A percentile compares a stretch with the other conserved stretches of the same genome.
Evolutionary conservation across 1,284 basidiomycete species (phyloP).

Genomic region (Fereydounia khargensis): DNA sequence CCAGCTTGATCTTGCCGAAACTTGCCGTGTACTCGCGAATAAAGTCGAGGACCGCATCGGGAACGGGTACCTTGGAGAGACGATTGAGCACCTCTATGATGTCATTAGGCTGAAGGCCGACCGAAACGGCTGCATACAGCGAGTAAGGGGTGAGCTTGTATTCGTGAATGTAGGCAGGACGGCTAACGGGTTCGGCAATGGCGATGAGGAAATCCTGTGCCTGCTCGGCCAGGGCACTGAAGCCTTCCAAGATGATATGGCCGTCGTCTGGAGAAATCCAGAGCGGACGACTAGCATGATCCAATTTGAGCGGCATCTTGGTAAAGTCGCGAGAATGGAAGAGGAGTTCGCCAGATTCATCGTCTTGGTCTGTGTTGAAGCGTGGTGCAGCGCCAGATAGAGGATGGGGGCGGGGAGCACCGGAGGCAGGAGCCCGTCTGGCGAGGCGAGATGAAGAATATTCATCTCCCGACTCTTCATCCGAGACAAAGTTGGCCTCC

Average conservation of each 20-base stretch:
- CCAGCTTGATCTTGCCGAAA: slow-evolving; percentile 57
- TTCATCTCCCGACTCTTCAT: slow-evolving; percentile 31
- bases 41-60: slow-evolving; percentile 49
- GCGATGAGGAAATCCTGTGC: slow-evolving; percentile 98
- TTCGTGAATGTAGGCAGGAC: slow-evolving; percentile 96
- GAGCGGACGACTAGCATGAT: slow-evolving; percentile 49
- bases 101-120: slow-evolving; percentile 94
- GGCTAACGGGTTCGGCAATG: slow-evolving; percentile 97
- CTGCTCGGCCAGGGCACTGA: slow-evolving; percentile 83
- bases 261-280: slow-evolving; percentile 56
- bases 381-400: slow-evolving; percentile 27
- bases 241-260: slow-evolving; percentile 56
- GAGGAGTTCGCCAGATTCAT: slow-evolving; percentile 64
- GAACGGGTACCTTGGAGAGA: slow-evolving; percentile 54
- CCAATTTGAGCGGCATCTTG: slow-evolving; percentile 51
- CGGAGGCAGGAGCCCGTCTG: not conserved
- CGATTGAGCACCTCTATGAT: slow-evolving; percentile 81
- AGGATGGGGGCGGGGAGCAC: slow-evolving; percentile 22
- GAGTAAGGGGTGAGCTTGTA: slow-evolving; percentile 98
- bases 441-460: slow-evolving; percentile 4
- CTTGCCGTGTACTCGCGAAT: slow-evolving; percentile 53
- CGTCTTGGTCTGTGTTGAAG: slow-evolving; percentile 27
- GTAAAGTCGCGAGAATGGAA: slow-evolving; percentile 64
- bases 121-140: slow-evolving; percentile 95
- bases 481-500: slow-evolving; percentile 25